A percentile compares a stretch with the other conserved stretches of the same genome.
phyloP scores from a whole-genome alignment of 345 rosid species.

The Murraya paniculata region DNA sequence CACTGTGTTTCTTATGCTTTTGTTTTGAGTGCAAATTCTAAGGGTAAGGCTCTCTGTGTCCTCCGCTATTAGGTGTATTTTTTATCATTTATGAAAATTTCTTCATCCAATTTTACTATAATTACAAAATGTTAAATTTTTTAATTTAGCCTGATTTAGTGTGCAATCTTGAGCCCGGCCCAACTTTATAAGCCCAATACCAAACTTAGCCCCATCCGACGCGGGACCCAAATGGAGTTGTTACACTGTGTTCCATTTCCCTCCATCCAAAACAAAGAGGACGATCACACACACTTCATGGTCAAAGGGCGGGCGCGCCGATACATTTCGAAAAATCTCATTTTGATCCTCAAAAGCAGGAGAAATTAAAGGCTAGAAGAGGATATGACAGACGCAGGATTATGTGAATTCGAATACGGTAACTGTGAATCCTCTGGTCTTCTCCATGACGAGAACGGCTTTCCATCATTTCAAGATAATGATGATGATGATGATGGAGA shows the following conservation, averaged over 20 bases:
- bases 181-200: too few species aligned
- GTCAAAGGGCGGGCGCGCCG: not conserved
- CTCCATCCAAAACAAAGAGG: not conserved
- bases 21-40: too few species aligned
- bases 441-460: conserved; percentile 24
- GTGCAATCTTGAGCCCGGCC: too few species aligned
- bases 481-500: not conserved
- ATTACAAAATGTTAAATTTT: too few species aligned
- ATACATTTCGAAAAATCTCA: not conserved
- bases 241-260: not conserved
- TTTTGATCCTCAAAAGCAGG: conserved; percentile 1
- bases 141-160: too few species aligned
- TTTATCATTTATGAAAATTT: too few species aligned
- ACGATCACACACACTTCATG: not conserved
- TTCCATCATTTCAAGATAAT: conserved; percentile 9
- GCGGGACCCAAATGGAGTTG: too few species aligned
- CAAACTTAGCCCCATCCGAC: too few species aligned
- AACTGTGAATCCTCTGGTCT: conserved; percentile 3
- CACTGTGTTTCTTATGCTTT: too few species aligned
- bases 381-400: not conserved
- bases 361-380: not conserved
- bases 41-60: too few species aligned
- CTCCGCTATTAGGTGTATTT: too few species aligned
- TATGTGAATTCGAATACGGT: not conserved
- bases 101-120: too few species aligned